These are phyloP conservation scores for Backusella parvicylindrica DNA, from an alignment of 192 early-diverging fungal genomes.

Conservation along the genomic window DNA sequence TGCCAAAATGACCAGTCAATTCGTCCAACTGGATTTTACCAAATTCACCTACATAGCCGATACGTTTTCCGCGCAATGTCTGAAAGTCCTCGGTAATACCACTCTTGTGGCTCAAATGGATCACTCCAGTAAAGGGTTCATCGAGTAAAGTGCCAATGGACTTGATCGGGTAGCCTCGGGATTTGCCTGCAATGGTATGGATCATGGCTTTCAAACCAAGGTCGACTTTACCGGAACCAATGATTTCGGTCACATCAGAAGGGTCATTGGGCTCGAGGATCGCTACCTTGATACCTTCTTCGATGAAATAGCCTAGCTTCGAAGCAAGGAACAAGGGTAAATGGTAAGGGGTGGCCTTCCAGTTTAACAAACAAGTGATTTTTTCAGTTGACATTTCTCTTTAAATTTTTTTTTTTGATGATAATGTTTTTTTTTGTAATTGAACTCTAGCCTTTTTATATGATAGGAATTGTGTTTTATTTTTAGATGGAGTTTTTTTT, in stretches of 20 bases:
- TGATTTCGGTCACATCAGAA: constrained; percentile 63
- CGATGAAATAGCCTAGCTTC: constrained; percentile 55
- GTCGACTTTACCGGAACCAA: constrained; percentile 59
- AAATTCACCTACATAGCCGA: constrained; percentile 66
- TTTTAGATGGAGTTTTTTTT: background rate
- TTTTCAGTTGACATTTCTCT: constrained; percentile 48
- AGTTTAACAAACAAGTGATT: constrained; percentile 54
- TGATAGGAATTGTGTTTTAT: background rate
- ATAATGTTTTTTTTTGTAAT: background rate
- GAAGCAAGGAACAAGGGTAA: constrained; percentile 61
- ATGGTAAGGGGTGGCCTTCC: constrained; percentile 63
- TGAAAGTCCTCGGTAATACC: constrained; percentile 56
- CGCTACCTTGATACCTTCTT: constrained; percentile 61
- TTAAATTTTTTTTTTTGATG: background rate
- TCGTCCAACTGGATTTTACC: constrained; percentile 64
- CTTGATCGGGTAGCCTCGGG: constrained; percentile 59
- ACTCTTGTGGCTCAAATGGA: constrained; percentile 48
- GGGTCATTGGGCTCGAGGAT: constrained; percentile 65
- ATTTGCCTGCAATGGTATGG: constrained; percentile 66
- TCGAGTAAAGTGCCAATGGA: constrained; percentile 62
- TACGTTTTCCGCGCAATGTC: constrained; percentile 49
- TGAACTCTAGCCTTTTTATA: background rate
- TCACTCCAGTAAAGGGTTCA: constrained; percentile 63
- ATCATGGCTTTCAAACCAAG: constrained; percentile 69
- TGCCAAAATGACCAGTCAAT: constrained; percentile 50